These are phyloP conservation scores for Colletotrichum simmondsii DNA, from an alignment of 2,329 filamentous ascomycete species.

Conservation along the genomic window DNA sequence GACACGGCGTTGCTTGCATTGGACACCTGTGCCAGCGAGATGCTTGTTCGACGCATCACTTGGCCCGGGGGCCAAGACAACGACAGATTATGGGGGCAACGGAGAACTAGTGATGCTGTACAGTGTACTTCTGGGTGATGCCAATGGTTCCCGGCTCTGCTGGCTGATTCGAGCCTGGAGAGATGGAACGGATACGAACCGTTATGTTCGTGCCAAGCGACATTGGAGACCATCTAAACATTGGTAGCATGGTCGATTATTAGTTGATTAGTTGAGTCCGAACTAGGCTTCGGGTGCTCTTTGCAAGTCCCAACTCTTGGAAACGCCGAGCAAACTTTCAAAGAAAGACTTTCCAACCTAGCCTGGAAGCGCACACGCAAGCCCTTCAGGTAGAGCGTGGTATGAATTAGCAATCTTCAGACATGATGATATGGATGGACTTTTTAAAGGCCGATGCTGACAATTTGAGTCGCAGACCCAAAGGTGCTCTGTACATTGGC, in stretches of 20 bases:
- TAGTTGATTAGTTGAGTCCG: not conserved
- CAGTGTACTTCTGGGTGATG: not conserved
- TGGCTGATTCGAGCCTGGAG: conserved; percentile 12
- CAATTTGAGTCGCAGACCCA: not conserved
- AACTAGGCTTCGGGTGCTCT: not conserved
- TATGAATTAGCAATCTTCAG: not conserved
- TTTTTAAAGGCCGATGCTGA: not conserved
- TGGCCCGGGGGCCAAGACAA: conserved; percentile 1
- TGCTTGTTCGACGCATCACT: conserved; percentile 26
- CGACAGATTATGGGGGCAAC: not conserved
- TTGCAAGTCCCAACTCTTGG: conserved; percentile 1
- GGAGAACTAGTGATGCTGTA: not conserved
- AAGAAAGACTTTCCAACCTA: not conserved
- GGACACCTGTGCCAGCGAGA: conserved; percentile 22
- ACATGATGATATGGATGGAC: not conserved
- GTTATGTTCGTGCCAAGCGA: conserved; percentile 1
- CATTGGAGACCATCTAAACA: not conserved
- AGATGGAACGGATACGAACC: not conserved
- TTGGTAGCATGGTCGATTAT: not conserved
- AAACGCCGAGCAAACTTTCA: conserved; percentile 8
- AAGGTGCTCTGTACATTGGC: not conserved
- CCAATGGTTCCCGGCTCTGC: conserved; percentile 17
- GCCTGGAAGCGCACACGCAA: not conserved
- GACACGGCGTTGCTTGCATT: conserved; percentile 19
- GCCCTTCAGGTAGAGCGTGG: not conserved